Percentiles rank a stretch among this genome's conserved stretches.
phyloP scores from a whole-genome alignment of 2,329 filamentous ascomycete genomes.

The Simplicillium sp. region DNA sequence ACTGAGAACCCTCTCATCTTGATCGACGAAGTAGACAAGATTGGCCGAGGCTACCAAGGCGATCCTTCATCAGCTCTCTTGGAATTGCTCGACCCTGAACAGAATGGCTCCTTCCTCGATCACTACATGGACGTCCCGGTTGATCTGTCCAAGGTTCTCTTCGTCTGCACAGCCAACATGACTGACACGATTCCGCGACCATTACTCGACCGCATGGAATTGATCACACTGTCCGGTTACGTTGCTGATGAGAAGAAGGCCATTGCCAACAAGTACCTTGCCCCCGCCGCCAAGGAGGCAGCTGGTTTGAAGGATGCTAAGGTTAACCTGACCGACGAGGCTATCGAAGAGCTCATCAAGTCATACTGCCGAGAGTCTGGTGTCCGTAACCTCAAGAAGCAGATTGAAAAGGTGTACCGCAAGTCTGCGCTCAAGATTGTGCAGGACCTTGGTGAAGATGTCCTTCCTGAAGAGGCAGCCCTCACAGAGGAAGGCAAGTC shows the following conservation, averaged over 20 bases:
- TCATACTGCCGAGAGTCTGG: constrained; percentile 96
- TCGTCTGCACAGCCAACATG: constrained; percentile 98
- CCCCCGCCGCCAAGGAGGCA: constrained; percentile 87
- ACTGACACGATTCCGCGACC: constrained; percentile 95
- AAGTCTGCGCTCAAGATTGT: constrained; percentile 98
- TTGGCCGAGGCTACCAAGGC: constrained; percentile 90
- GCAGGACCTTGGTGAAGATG: constrained; percentile 82
- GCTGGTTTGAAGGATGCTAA: constrained; percentile 85
- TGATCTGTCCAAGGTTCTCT: constrained; percentile 92
- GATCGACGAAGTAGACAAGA: constrained; percentile 98
- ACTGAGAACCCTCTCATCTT: constrained; percentile 95
- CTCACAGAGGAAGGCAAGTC: constrained; percentile 79
- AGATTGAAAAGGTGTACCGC: constrained; percentile 97
- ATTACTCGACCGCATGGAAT: constrained; percentile 91
- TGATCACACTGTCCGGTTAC: constrained; percentile 93
- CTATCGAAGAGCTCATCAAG: constrained; percentile 95
- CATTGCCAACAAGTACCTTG: constrained; percentile 87
- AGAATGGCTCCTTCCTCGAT: constrained; percentile 94
- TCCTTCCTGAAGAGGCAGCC: constrained; percentile 68
- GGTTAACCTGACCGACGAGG: constrained; percentile 75
- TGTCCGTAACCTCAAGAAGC: constrained; percentile 96
- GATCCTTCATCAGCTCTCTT: constrained; percentile 91
- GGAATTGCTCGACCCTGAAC: constrained; percentile 90
- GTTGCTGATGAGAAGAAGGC: constrained; percentile 98
- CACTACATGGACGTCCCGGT: constrained; percentile 99